A percentile compares a stretch with the other conserved stretches of the same genome.
Conservation (phyloP, 257 asterid species). For the Anisodus tanguticus region DNA sequence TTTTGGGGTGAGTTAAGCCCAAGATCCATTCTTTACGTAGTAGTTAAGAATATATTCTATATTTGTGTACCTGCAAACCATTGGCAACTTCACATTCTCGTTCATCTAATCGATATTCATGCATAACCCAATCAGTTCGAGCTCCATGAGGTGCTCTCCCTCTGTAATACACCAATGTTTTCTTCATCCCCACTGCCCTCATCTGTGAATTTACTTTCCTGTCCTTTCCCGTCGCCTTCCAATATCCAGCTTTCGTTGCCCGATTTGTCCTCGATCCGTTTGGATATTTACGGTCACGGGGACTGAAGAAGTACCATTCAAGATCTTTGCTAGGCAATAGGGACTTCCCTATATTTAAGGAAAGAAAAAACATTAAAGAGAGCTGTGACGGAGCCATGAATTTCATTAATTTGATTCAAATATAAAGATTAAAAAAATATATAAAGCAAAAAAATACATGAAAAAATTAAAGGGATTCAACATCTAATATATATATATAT, state of each 20-base stretch:
- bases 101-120: slow-evolving; percentile 92
- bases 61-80: slow-evolving; percentile 68
- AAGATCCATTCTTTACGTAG: too few species aligned
- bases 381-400: too few species aligned
- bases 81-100: slow-evolving; percentile 73
- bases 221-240: slow-evolving; percentile 99
- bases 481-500: too few species aligned
- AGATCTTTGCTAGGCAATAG: slow-evolving; percentile 96
- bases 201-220: slow-evolving; percentile 80
- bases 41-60: too few species aligned
- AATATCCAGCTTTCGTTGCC: slow-evolving; percentile 91
- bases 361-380: too few species aligned
- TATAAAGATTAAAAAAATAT: too few species aligned
- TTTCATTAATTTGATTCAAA: too few species aligned
- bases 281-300: slow-evolving; percentile 93
- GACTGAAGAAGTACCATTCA: slow-evolving; percentile 98
- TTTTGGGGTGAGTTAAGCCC: too few species aligned
- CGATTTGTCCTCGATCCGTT: slow-evolving; percentile 96
- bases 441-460: too few species aligned
- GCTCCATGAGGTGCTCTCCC: slow-evolving; percentile 99
- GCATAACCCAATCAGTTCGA: slow-evolving; percentile 98
- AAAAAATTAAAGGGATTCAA: too few species aligned
- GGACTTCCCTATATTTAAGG: slow-evolving; percentile 66
- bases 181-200: slow-evolving; percentile 91
- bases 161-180: slow-evolving; percentile 94